phyloP scores from a whole-genome alignment of 352 stramenopile species.

The Phytophthora multivora region DNA sequence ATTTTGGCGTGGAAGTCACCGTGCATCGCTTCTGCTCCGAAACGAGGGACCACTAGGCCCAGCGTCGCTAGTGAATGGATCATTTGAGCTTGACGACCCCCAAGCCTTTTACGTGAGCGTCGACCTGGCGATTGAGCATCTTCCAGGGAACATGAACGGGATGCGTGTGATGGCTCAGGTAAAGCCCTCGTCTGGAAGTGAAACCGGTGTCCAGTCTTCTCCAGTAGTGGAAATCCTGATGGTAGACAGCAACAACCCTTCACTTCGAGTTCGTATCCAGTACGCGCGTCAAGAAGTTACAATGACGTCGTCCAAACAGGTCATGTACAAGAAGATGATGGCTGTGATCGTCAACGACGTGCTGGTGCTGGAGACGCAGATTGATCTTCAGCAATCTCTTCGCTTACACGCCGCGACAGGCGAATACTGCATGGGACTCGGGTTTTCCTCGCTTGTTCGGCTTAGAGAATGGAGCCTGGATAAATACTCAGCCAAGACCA shows the following conservation, averaged over 20 bases:
- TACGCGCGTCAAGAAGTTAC: slow-evolving; percentile 53
- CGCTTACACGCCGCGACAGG: slow-evolving; percentile 36
- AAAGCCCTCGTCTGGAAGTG: slow-evolving; percentile 32
- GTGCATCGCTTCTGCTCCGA: slow-evolving; percentile 40
- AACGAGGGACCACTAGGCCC: slow-evolving; percentile 37
- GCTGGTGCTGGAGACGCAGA: slow-evolving; percentile 45
- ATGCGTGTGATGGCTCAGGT: slow-evolving; percentile 43
- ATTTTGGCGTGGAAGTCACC: slow-evolving; percentile 23
- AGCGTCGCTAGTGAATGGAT: slow-evolving; percentile 36
- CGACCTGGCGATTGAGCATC: slow-evolving; percentile 33
- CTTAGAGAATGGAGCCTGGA: slow-evolving; percentile 58
- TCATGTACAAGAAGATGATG: slow-evolving; percentile 63
- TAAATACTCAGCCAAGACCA: slow-evolving; percentile 53
- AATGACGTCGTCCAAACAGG: slow-evolving; percentile 30
- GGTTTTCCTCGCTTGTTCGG: slow-evolving; percentile 39
- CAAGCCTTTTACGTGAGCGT: slow-evolving; percentile 30
- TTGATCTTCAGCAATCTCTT: slow-evolving; percentile 57
- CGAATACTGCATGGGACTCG: slow-evolving; percentile 66
- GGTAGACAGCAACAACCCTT: slow-evolving; percentile 12
- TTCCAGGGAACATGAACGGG: slow-evolving; percentile 26
- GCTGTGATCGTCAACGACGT: slow-evolving; percentile 48
- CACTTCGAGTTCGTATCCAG: slow-evolving; percentile 45
- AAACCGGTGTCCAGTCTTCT: slow-evolving; percentile 41
- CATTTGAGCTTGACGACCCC: slow-evolving; percentile 41
- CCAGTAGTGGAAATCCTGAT: slow-evolving; percentile 29